Percentiles rank a stretch among this genome's conserved stretches.
phyloP scores from a whole-genome alignment of 1,284 basidiomycete genomes.

The Sporisorium iseilematis-ciliati region DNA sequence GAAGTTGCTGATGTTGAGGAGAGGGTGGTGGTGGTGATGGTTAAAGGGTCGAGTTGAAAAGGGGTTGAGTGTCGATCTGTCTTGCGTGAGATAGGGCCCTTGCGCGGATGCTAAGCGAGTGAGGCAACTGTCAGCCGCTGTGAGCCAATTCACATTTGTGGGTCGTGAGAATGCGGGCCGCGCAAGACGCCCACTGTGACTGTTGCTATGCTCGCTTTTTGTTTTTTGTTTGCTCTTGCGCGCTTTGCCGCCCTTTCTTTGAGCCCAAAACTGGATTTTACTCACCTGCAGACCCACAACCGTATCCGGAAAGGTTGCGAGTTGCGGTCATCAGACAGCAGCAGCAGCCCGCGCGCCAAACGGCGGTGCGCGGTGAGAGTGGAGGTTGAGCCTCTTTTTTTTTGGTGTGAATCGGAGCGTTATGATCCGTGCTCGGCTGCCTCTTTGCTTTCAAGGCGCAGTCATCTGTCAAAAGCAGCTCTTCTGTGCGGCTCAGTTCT shows the following conservation, averaged over 20 bases:
- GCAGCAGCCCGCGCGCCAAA: neutral
- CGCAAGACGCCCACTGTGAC: neutral
- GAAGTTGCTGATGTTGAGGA: neutral
- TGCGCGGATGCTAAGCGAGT: neutral
- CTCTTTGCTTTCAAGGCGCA: neutral
- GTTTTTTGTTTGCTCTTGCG: slow-evolving; percentile 4
- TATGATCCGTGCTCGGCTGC: slow-evolving; percentile 25
- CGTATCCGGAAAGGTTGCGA: slow-evolving; percentile 25
- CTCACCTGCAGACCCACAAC: no score
- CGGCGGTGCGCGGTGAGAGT: slow-evolving; percentile 11
- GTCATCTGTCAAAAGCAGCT: slow-evolving; percentile 6
- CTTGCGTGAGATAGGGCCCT: slow-evolving; percentile 5
- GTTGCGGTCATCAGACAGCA: slow-evolving; percentile 39
- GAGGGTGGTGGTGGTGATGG: slow-evolving; percentile 14
- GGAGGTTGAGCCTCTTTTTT: slow-evolving; percentile 11
- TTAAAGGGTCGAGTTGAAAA: slow-evolving; percentile 4
- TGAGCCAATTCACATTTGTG: neutral
- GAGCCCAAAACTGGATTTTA: slow-evolving; percentile 6
- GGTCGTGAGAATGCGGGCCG: neutral
- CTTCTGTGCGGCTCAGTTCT: neutral
- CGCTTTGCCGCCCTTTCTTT: slow-evolving; percentile 5
- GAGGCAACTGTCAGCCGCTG: neutral
- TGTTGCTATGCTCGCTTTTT: neutral
- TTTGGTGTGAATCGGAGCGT: slow-evolving; percentile 18
- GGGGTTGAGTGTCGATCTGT: slow-evolving; percentile 36